Evolutionary conservation across 495 filamentous ascomycete genomes (phyloP), one percentile per base, ranked within the genome.

Genomic region (Hyaloscypha finlandica): DNA sequence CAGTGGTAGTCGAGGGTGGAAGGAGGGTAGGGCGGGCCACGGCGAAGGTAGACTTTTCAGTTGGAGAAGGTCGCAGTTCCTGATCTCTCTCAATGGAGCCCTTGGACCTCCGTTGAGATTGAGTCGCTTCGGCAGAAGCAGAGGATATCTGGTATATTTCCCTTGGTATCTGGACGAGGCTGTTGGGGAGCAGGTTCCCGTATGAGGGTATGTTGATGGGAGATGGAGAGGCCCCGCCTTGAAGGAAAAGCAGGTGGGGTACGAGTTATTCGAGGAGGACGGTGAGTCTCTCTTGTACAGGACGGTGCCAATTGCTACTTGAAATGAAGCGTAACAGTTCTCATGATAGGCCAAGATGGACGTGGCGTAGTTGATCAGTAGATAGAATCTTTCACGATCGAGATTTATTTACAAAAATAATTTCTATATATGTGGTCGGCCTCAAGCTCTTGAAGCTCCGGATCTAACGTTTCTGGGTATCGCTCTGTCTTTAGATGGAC

Each of bases 331-430:
- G 42, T 6, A 48, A 48, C 14, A 12, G 42, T 48, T 48, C 16
- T 48, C 42, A 48, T 16, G 42, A 48, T 12, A 48, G 16, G 3
- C 16, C 9, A 48, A 14, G 4, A 19, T 11, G 42, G 4, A 19
- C 16, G 42, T 19, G 16, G 9, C 16, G 42, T 48, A 48, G 32
- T 59, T 32, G 57, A 20, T 59, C 14, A 8, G 57, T 59, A 19
- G 30, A 59, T 37, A 19, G 33, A 48, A 19, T 19, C 42, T 11
- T 56, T 56, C 53, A 56, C 31, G 57, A 22, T 48, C 42, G 42
- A 61, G 35, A 48, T 35, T 61, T 61, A 61, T 61, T 51, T 61
- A 56, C 53, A 56, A 56, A 56, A 56, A 56, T 56, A 56, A 16
- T 56, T 56, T 56, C 53, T 56, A 29, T 2, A 16, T 12, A 56